Conservation (phyloP, 495 filamentous ascomycete genomes). For the Penicillium waksmanii region DNA sequence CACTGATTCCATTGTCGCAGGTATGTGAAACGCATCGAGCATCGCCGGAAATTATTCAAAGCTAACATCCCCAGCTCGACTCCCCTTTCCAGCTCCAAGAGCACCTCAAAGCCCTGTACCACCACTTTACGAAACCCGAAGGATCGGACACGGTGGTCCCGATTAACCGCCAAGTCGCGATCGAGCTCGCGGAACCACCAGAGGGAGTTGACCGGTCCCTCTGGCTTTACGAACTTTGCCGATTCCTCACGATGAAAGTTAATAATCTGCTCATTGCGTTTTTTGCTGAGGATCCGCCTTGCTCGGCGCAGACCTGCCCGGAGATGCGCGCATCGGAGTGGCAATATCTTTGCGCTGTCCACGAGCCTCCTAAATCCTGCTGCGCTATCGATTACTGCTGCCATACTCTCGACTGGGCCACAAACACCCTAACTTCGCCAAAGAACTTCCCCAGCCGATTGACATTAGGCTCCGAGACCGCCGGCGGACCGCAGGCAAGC, state of each 20-base stretch:
- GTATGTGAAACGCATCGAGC: constrained; percentile 47
- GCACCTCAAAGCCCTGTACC: constrained; percentile 90
- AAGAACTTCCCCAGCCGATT: constrained; percentile 92
- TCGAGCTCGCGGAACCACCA: constrained; percentile 75
- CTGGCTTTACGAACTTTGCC: constrained; percentile 97
- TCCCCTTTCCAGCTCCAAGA: constrained; percentile 98
- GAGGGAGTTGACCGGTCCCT: constrained; percentile 78
- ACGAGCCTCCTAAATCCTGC: constrained; percentile 91
- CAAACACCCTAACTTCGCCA: constrained; percentile 82
- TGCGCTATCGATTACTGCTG: constrained; percentile 99
- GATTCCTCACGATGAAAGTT: constrained; percentile 89
- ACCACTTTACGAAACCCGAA: constrained; percentile 70
- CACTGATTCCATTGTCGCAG: constrained; percentile 80
- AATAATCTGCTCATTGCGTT: constrained; percentile 91
- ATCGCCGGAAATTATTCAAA: not conserved
- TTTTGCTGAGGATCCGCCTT: constrained; percentile 85
- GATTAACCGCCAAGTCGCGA: constrained; percentile 73
- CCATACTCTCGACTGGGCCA: constrained; percentile 96
- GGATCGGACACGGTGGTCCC: constrained; percentile 60
- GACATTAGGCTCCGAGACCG: constrained; percentile 68
- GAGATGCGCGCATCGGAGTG: constrained; percentile 99
- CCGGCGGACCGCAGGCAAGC: constrained; percentile 59
- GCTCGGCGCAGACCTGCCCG: constrained; percentile 83
- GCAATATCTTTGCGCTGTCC: constrained; percentile 98
- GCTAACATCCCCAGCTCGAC: constrained; percentile 67